Percentiles rank a stretch among this genome's conserved stretches.
Conservation (phyloP, 163 green algal genomes). For the Trebouxia gelatinosa region DNA sequence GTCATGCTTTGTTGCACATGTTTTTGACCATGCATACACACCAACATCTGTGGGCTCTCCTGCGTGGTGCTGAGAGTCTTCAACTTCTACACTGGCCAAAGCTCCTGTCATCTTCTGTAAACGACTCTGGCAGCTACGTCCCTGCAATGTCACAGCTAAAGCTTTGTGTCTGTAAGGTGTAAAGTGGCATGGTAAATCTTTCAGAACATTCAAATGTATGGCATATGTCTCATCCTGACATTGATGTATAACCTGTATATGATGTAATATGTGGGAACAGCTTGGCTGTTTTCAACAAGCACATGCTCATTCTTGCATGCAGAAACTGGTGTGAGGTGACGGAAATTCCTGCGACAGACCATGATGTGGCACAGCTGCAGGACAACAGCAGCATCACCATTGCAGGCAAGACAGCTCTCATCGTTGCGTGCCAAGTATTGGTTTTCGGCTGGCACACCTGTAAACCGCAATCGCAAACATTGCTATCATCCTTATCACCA, state of each 20-base stretch:
- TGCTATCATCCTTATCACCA: no score
- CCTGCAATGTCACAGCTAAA: neutral
- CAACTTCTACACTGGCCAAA: no score
- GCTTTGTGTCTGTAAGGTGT: neutral
- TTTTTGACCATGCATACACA: no score
- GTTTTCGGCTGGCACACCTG: no score
- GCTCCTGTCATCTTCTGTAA: no score
- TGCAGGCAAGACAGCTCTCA: no score
- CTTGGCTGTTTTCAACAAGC: neutral
- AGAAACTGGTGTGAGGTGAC: conserved; percentile 27
- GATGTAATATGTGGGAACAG: neutral
- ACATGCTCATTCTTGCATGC: no score
- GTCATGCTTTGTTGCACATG: neutral
- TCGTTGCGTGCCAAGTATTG: no score
- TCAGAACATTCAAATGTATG: neutral
- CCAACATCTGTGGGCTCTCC: no score
- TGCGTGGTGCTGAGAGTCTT: no score
- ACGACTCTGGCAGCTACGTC: no score
- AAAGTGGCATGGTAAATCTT: neutral
- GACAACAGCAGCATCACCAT: neutral
- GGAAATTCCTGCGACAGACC: neutral
- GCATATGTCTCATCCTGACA: neutral
- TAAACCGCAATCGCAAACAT: no score
- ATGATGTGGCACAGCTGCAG: conserved; percentile 3
- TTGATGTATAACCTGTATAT: neutral